Percentiles rank a stretch among this genome's conserved stretches.
Conservation (phyloP, 106 monocot species). For the Acanthochlamys bracteata region DNA sequence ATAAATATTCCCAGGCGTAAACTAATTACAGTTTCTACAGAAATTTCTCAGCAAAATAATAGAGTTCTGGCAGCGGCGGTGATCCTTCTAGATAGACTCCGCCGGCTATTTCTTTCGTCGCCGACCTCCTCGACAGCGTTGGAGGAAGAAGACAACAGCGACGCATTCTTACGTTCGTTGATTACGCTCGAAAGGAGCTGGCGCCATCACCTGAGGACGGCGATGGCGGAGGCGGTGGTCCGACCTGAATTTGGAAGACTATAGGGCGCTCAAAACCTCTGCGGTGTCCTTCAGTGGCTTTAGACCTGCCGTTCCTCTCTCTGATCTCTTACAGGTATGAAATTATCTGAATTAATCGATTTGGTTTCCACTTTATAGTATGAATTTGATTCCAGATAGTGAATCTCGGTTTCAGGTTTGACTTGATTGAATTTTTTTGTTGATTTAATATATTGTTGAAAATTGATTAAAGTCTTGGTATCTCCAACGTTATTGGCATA, state of each 20-base stretch:
- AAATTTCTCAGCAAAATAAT: too few relatives aligned
- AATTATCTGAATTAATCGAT: background rate
- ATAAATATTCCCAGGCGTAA: too few relatives aligned
- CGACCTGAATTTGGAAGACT: conserved; percentile 83
- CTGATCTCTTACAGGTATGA: conserved; percentile 83
- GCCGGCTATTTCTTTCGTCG: background rate
- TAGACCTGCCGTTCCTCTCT: conserved; percentile 80
- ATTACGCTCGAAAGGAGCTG: conserved; percentile 54
- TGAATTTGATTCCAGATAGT: too few relatives aligned
- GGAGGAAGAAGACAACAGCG: conserved; percentile 21
- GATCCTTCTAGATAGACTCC: conserved; percentile 1
- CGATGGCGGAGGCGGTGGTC: conserved; percentile 19
- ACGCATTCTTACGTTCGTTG: conserved; percentile 70
- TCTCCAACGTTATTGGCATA: conserved; percentile 10
- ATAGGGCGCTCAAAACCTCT: conserved; percentile 75
- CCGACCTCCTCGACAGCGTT: background rate
- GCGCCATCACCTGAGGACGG: conserved; percentile 19
- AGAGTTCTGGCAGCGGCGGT: too few relatives aligned
- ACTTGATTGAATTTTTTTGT: too few relatives aligned
- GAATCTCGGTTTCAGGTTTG: too few relatives aligned
- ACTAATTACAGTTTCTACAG: too few relatives aligned
- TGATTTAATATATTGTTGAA: too few relatives aligned
- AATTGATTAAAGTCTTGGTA: too few relatives aligned
- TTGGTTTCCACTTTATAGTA: background rate
- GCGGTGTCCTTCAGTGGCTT: conserved; percentile 84